Percentiles rank a stretch among this genome's conserved stretches.
Conservation (phyloP, 805 yeast genomes). For the Ogataea allantospora region DNA sequence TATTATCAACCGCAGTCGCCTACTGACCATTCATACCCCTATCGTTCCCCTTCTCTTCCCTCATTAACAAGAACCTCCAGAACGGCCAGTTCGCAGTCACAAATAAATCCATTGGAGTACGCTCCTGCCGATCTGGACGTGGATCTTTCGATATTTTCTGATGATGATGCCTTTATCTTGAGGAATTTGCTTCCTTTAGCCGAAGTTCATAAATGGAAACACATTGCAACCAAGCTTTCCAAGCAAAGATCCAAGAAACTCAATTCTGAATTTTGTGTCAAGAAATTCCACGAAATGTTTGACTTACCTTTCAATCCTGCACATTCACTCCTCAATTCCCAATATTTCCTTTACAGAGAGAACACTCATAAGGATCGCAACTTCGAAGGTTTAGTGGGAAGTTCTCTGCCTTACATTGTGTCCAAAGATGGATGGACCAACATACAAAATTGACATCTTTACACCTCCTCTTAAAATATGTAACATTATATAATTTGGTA, state of each 20-base stretch:
- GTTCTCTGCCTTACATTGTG: constrained; percentile 33
- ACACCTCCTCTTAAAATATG: background rate
- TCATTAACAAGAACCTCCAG: background rate
- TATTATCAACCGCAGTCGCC: constrained; percentile 8
- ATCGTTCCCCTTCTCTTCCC: background rate
- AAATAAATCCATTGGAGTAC: constrained; percentile 18
- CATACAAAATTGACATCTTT: constrained; percentile 12
- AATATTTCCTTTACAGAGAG: constrained; percentile 18
- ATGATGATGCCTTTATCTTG: constrained; percentile 30
- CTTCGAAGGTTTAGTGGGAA: constrained; percentile 34
- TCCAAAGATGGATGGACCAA: constrained; percentile 33
- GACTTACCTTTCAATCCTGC: constrained; percentile 30
- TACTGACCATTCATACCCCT: constrained; percentile 3
- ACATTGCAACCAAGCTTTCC: constrained; percentile 31
- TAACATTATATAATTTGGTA: background rate
- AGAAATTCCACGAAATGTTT: constrained; percentile 34
- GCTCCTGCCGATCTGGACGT: constrained; percentile 26
- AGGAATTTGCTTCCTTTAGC: constrained; percentile 31
- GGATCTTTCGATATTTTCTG: constrained; percentile 28
- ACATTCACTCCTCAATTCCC: constrained; percentile 24
- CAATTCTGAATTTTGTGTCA: constrained; percentile 30
- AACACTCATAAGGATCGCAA: constrained; percentile 15
- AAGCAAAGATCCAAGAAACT: constrained; percentile 32
- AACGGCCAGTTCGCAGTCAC: background rate
- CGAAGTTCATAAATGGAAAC: constrained; percentile 36